Base-by-base conservation (phyloP, 2,329 filamentous ascomycete genomes). In the Xylaria sp. region DNA sequence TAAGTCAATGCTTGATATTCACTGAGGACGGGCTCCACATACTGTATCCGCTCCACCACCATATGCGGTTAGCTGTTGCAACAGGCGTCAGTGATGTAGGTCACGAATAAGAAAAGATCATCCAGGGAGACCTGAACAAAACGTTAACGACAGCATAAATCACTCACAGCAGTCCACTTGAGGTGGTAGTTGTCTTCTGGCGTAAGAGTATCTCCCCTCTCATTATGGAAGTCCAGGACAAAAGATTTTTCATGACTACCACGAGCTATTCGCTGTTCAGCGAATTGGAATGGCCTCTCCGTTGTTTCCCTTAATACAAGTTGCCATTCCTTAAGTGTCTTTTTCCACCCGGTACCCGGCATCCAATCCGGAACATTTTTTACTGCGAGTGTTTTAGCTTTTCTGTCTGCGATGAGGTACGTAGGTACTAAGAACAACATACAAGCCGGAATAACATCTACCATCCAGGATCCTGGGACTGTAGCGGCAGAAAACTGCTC, bases 271-370 rank as follows among this genome's bases (percentile, higher is more conserved):
- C 65, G 71, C 20, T 67, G 53, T 39, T 66, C 65, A 13, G 73
- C 69, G 11, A 76, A 76, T 5, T 55, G 38, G 10, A 70, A 65
- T 3, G 76, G 76, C 15, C 50, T 68, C 20, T 74, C 68, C 0
- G 51, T 22, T 2, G 66, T 31, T 15, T 72, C 63, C 0, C 17
- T 55, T 3, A 73, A 27, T 6, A 56, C 60, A 3, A 36, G 36
- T 11, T 50, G 59, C 68, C 71, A 75, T 15, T 65, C 13, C 0
- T 49, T 65, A 1, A 61, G 73, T 2, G 50, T 58, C 7, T 61
- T 66, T 65, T 77, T 73, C 68, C 75, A 78, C 0, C 61, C 51
- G 4, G 71, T 63, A 7, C 75, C 76, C 1, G 76, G 76, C 11
- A 77, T 17, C 73, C 75, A 77, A 5, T 69, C 69, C 0, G 76